Conservation (phyloP, 306 rosid species). For the Datisca glomerata region DNA sequence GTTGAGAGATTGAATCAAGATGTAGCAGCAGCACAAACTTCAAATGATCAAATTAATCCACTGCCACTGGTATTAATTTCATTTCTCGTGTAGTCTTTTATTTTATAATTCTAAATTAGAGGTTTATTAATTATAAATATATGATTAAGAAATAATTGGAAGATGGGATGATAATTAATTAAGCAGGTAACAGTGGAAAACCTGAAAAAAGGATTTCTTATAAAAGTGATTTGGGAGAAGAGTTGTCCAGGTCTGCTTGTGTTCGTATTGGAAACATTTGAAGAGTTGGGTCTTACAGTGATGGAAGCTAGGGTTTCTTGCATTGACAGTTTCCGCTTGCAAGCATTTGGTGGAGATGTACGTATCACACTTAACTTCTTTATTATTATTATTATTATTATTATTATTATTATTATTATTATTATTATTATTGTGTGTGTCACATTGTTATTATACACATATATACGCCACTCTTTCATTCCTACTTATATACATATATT, state of each 20-base stretch:
- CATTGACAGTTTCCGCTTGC: conserved; percentile 63
- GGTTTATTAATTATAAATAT: too few relatives aligned
- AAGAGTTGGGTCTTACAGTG: conserved; percentile 75
- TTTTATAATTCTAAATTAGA: background rate
- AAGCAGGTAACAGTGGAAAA: conserved; percentile 74
- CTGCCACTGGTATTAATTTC: conserved; percentile 45
- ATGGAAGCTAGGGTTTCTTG: conserved; percentile 99
- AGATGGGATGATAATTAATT: conserved; percentile 13
- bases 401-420: too few relatives aligned
- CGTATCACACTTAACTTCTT: background rate
- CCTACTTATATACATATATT: background rate
- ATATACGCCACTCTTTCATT: conserved; percentile 3
- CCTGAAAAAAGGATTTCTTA: conserved; percentile 69
- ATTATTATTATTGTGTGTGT: too few relatives aligned
- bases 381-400: conserved; percentile 5
- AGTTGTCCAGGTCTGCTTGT: conserved; percentile 84
- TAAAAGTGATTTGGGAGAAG: conserved; percentile 58
- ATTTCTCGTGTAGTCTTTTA: background rate
- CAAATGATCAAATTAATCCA: conserved; percentile 29
- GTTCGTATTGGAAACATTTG: conserved; percentile 67
- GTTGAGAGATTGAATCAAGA: conserved; percentile 77
- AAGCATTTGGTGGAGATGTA: conserved; percentile 83
- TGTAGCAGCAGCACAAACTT: conserved; percentile 31
- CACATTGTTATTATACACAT: too few relatives aligned
- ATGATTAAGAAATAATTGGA: background rate